A percentile compares a stretch with the other conserved stretches of the same genome.
phyloP scores from a whole-genome alignment of 2,329 filamentous ascomycete species.

The Fusarium papillatum region DNA sequence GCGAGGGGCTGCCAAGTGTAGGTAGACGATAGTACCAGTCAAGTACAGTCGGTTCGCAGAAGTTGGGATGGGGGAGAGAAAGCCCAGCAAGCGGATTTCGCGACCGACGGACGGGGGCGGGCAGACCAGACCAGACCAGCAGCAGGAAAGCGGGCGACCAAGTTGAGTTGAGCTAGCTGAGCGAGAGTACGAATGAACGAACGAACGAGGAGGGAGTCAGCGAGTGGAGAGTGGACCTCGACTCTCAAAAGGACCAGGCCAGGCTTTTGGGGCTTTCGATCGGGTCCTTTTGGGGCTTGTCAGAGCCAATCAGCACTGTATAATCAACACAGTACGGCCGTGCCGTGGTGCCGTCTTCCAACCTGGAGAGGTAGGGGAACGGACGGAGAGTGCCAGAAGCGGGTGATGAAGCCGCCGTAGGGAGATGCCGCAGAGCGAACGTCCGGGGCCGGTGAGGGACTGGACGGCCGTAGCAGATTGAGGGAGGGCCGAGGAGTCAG shows the following conservation, averaged over 20 bases:
- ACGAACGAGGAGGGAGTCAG: constrained; percentile 26
- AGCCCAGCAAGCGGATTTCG: constrained; percentile 35
- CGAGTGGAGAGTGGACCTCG: constrained; percentile 34
- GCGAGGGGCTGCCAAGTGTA: constrained; percentile 21
- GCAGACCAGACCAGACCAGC: constrained; percentile 13
- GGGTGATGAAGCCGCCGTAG: not conserved
- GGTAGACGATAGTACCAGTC: constrained; percentile 13
- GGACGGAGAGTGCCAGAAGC: constrained; percentile 17
- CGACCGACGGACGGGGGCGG: constrained; percentile 33
- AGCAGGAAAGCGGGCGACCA: constrained; percentile 16
- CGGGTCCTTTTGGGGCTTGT: constrained; percentile 22
- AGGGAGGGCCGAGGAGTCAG: constrained; percentile 7
- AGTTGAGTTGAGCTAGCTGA: constrained; percentile 21
- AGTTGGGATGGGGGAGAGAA: constrained; percentile 30
- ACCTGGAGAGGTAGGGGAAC: constrained; percentile 1
- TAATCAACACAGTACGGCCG: constrained; percentile 30
- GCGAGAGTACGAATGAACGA: constrained; percentile 24
- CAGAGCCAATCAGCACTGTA: constrained; percentile 28
- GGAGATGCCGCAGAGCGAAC: constrained; percentile 20
- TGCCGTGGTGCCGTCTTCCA: constrained; percentile 15
- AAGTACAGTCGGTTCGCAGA: constrained; percentile 33
- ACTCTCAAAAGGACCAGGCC: constrained; percentile 39
- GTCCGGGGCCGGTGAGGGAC: constrained; percentile 13
- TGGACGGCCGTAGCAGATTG: constrained; percentile 19
- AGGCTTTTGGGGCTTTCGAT: constrained; percentile 36